Percentiles rank a stretch among this genome's conserved stretches.
phyloP scores from a whole-genome alignment of 2,329 filamentous ascomycete species.

The Fusarium xylarioides region DNA sequence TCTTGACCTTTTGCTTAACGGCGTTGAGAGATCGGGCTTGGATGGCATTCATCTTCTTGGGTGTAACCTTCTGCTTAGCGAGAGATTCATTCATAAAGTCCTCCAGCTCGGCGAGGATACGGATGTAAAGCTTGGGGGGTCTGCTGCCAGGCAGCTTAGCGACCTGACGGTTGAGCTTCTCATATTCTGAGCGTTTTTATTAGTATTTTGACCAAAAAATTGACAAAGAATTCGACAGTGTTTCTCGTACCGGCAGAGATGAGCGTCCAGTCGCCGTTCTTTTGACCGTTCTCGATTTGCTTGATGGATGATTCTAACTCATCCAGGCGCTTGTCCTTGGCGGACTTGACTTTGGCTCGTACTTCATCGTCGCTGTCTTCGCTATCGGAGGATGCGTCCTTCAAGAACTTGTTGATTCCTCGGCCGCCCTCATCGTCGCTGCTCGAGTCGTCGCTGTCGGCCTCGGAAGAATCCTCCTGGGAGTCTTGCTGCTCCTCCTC shows the following conservation, averaged over 20 bases:
- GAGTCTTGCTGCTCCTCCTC: constrained; percentile 59
- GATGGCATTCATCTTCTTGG: constrained; percentile 98
- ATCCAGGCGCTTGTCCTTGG: constrained; percentile 96
- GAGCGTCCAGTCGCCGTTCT: constrained; percentile 97
- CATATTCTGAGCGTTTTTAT: constrained; percentile 73
- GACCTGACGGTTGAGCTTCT: constrained; percentile 91
- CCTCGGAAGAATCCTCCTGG: constrained; percentile 60
- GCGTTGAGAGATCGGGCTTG: constrained; percentile 94
- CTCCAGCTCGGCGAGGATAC: constrained; percentile 91
- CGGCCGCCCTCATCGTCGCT: constrained; percentile 73
- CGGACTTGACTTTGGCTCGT: constrained; percentile 90
- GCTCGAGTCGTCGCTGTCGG: constrained; percentile 56
- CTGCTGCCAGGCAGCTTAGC: constrained; percentile 80
- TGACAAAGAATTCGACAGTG: neutral
- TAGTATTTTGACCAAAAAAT: constrained; percentile 8
- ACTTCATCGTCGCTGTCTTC: constrained; percentile 89
- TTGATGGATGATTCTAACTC: constrained; percentile 91
- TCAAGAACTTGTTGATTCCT: constrained; percentile 87
- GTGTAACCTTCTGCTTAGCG: constrained; percentile 93
- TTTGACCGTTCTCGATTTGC: constrained; percentile 94
- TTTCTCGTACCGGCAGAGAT: constrained; percentile 77
- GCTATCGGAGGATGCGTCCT: constrained; percentile 75
- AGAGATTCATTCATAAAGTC: constrained; percentile 93
- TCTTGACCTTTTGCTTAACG: constrained; percentile 98
- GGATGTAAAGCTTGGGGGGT: constrained; percentile 90